These are phyloP conservation scores for Venturiaceae sp. DNA, from an alignment of 2,329 filamentous ascomycete species.

Conservation along the genomic window DNA sequence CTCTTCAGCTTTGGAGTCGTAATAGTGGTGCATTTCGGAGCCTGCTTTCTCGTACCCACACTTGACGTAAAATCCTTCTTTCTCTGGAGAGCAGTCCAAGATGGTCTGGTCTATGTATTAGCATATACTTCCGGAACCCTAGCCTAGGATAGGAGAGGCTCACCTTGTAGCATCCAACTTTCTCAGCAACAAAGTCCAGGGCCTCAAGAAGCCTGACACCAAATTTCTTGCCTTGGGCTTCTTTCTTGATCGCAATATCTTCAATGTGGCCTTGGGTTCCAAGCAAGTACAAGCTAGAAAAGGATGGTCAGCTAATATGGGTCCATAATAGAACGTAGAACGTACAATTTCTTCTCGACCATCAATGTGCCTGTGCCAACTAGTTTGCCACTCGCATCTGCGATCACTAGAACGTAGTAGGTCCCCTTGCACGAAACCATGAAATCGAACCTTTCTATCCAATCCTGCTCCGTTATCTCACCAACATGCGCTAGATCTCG, in stretches of 20 bases:
- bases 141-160: no score
- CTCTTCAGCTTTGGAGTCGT: slow-evolving; percentile 7
- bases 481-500: slow-evolving; percentile 12
- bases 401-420: slow-evolving; percentile 13
- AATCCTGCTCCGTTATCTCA: slow-evolving; percentile 10
- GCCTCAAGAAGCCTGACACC: slow-evolving; percentile 15
- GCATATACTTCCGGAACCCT: background rate
- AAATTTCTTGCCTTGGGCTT: slow-evolving; percentile 15
- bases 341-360: slow-evolving; percentile 14
- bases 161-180: slow-evolving; percentile 14
- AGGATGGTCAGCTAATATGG: background rate
- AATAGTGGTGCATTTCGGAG: slow-evolving; percentile 10
- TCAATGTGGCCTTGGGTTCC: slow-evolving; percentile 14
- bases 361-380: slow-evolving; percentile 15
- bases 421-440: slow-evolving; percentile 9
- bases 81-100: slow-evolving; percentile 8
- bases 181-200: slow-evolving; percentile 11
- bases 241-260: slow-evolving; percentile 13
- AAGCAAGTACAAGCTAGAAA: slow-evolving; percentile 7
- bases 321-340: background rate
- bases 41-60: slow-evolving; percentile 9
- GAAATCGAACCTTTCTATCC: slow-evolving; percentile 14
- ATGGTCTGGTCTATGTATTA: slow-evolving; percentile 5
- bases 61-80: slow-evolving; percentile 10
- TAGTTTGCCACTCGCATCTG: slow-evolving; percentile 7